Evolutionary conservation across 495 filamentous ascomycete species (phyloP), one percentile per base, ranked within the genome.

Genomic region (Penicilliopsis zonata): DNA sequence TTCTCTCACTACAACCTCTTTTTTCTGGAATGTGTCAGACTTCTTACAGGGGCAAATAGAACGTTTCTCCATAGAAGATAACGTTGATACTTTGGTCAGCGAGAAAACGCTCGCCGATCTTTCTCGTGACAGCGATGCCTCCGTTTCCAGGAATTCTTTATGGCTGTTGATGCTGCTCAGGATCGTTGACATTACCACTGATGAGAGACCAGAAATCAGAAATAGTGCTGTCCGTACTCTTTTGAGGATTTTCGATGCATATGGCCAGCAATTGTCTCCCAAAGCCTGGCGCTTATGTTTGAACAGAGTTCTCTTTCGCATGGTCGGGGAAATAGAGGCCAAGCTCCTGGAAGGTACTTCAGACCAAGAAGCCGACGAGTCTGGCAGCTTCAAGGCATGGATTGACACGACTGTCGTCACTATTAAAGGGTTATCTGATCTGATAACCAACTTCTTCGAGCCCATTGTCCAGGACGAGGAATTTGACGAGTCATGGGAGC

Each of bases 1-100:
- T 35, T 92, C 87, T 0, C 62, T 98, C 10, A 95, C 92, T 10
- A 87, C 85, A 1, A 80, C 90, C 8, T 93, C 88, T 0, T 92
- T 92, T 46, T 94, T 93, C 57, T 94, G 86, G 80, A 86, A 85
- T 39, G 71, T 93, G 9, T 94, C 90, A 2, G 87, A 94, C 50
- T 92, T 83, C 39, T 67, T 96, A 19, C 66, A 65, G 30, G 53
- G 47, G 24, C 57, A 61, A 16, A 70, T 60, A 26, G 58, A 60
- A 12, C 37, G 41, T 8, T 65, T 67, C 30, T 55, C 52, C 0
- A 49, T 77, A 22, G 61, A 72, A 29, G 49, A 40, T 8, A 38
- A 59, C 29, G 47, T 64, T 13, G 50, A 53, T 30, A 36, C 52
- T 23, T 47, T 56, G 1, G 49, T 63, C n/a, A 59, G 52, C 20